Base-by-base conservation (phyloP, 352 stramenopile species). In the Saprolegnia diclina region DNA sequence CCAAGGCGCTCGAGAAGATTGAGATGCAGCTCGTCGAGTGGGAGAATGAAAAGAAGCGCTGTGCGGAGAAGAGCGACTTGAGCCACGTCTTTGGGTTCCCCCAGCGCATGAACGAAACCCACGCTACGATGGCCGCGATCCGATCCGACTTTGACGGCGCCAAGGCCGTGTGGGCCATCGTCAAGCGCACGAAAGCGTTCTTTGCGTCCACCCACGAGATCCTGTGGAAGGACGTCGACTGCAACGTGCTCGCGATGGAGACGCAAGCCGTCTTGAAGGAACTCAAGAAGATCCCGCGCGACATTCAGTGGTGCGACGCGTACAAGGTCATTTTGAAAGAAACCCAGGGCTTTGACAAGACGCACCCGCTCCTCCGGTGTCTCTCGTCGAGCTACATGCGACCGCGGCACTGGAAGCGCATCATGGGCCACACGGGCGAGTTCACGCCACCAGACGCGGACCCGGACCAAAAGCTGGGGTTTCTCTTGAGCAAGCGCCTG, bases 11-110 rank as follows among this genome's bases (percentile, higher is more conserved):
- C 1, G 85, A 95, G 65, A 91, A 92, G 67, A 92, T 96, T 46
- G 87, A 90, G 38, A 86, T 71, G 26, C 92, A 92, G 46, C 72
- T 92, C 5, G 75, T 88, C 0, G 83, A 91, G 54, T 94, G 84
- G 78, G 88, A 92, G 7, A 89, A 88, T 59, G 94, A 98, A 71
- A 92, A 89, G 79, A 89, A 91, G 53, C 89, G 90, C 52, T 87
- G 97, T 48, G 91, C 97, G 38, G 88, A 96, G 64, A 98, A 97
- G 71, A 87, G 81, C 5, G 83, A 96, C 55, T 61, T 98, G 22
- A 98, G 92, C 74, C 79, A 77, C 18, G 94, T 97, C 37, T 98
- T 98, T 75, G 94, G 96, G 1, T 97, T 98, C 65, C 90, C 94
- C 10, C 90, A 97, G 50, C 77, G 97, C 16, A 98, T 98, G 76